Evolutionary conservation across 495 filamentous ascomycete genomes (phyloP).

Genomic region (Sordaria brevicollis): DNA sequence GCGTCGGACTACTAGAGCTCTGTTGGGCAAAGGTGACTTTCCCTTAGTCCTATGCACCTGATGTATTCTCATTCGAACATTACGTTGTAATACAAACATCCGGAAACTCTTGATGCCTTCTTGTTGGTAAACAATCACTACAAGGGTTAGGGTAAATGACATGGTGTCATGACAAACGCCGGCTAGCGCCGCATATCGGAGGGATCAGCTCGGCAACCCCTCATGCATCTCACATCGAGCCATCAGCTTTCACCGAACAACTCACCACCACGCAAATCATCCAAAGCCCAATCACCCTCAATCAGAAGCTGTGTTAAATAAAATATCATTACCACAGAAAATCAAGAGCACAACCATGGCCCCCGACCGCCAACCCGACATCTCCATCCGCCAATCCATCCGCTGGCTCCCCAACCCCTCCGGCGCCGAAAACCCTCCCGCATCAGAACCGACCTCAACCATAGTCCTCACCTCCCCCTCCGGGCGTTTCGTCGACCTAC

Average conservation of each 20-base stretch:
- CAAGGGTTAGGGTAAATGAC: background rate
- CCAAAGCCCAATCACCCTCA: background rate
- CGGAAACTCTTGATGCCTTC: background rate
- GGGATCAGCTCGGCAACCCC: background rate
- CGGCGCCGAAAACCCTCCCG: background rate
- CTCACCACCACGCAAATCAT: background rate
- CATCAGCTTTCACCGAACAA: background rate
- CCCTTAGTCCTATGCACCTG: too few species aligned
- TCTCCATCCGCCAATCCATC: slow-evolving; percentile 32
- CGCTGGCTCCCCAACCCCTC: slow-evolving; percentile 31
- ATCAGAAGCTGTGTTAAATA: background rate
- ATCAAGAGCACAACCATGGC: background rate
- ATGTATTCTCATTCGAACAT: background rate
- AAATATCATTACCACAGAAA: background rate
- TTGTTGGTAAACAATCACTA: background rate
- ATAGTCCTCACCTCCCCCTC: slow-evolving; percentile 39
- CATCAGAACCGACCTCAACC: slow-evolving; percentile 30
- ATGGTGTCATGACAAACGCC: background rate
- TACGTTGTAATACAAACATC: background rate
- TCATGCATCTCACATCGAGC: background rate
- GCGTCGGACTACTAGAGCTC: too few species aligned
- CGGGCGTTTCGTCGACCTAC: slow-evolving; percentile 41
- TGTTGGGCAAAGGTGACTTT: too few species aligned
- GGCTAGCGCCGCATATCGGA: background rate
- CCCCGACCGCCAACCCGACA: slow-evolving; percentile 3